These are phyloP conservation scores for Lipomyces chichibuensis DNA, from an alignment of 805 yeast genomes.

Conservation along the genomic window DNA sequence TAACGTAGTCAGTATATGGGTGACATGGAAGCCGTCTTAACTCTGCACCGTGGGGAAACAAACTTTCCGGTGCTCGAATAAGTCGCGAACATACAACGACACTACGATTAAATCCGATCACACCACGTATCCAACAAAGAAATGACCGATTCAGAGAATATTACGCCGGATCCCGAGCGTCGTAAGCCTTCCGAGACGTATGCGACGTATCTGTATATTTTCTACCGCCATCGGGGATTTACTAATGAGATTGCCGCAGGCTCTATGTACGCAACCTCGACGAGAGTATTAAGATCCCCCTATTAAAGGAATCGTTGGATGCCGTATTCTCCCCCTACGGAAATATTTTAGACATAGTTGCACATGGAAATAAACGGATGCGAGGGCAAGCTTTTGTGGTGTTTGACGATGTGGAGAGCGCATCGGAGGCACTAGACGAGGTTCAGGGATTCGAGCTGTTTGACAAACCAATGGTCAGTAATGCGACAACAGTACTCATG, in stretches of 20 bases:
- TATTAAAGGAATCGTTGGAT: slow-evolving; percentile 52
- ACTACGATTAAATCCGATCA: neutral
- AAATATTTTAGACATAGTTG: slow-evolving; percentile 54
- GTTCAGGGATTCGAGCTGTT: slow-evolving; percentile 45
- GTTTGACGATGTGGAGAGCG: slow-evolving; percentile 49
- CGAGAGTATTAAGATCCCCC: slow-evolving; percentile 62
- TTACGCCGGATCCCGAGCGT: neutral
- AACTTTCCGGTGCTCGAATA: neutral
- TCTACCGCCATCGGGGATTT: neutral
- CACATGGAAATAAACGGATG: slow-evolving; percentile 64
- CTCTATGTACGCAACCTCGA: slow-evolving; percentile 73
- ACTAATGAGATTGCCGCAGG: slow-evolving; percentile 15
- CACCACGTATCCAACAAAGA: neutral
- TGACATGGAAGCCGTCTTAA: neutral
- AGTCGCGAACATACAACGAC: neutral
- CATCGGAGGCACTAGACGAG: slow-evolving; percentile 52
- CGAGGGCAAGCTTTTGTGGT: slow-evolving; percentile 85
- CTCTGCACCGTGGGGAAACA: neutral
- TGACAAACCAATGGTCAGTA: slow-evolving; percentile 51
- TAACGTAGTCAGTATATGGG: neutral
- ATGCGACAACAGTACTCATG: no score
- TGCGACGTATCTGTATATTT: neutral
- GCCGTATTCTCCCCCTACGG: slow-evolving; percentile 53
- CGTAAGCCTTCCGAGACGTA: neutral
- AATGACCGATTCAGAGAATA: neutral